Base-by-base conservation (phyloP, 75 land plant genomes). In the Pinus tabuliformis region DNA sequence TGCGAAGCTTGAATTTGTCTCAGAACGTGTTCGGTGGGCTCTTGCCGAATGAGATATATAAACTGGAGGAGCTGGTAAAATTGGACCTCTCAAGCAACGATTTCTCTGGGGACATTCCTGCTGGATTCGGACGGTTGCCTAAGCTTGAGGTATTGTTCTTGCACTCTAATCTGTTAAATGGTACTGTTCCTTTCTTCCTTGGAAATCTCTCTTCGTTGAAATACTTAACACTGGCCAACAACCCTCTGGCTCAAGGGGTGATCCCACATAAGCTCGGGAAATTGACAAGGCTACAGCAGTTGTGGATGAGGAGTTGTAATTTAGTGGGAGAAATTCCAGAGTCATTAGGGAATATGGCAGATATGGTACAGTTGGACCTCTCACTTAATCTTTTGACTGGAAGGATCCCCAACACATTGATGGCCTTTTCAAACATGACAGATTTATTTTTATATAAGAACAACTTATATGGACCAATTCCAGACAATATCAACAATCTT, bases 301-400 rank as follows among this genome's bases (percentile, higher is more conserved):
- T 93, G 37, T 83, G 78, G 83, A 79, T 93, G 77, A 60, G 60
- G 0, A 17, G 62, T 1, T 22, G 72, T 4, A 83, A 81, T 62
- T 72, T 93, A 78, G 70, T 80, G 4, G 96, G 91, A 6, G 58
- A 74, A 39, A 93, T 93, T 13, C 94, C 96, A 5, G 83, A 65
- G 22, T 57, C 79, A 20, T 52, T 93, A 12, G 72, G 52, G 17
- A 78, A 57, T 66, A 70, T 57, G 22, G 30, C 26, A 33, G 57
- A 70, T 64, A 45, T 81, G 58, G 74, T 24, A 24, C 60, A 21
- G 0, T 20, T 77, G 54, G 54, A 73, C 59, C 39, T 82, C 30
- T 42, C 62, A 28, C 3, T 0, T 3, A 82, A 78, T 17, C 1
- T 6, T 5, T 14, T 81, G 70, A 12, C 17, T 9, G 83, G 80